A percentile compares a stretch with the other conserved stretches of the same genome.
Conservation (phyloP, 345 rosid genomes). For the Hirschfeldia incana region DNA sequence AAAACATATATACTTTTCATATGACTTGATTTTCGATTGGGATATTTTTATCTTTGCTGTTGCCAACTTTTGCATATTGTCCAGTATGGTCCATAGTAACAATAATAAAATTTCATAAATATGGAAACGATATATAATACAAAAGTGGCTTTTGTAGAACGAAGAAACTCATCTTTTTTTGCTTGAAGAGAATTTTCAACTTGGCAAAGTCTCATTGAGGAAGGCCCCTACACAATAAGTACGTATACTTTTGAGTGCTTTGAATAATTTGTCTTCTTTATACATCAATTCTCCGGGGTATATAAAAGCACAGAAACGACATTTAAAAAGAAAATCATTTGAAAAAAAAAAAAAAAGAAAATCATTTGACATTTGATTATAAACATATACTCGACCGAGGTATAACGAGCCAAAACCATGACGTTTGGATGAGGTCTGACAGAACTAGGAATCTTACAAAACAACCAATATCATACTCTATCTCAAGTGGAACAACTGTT, state of each 20-base stretch:
- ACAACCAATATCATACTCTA: background rate
- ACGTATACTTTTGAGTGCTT: constrained; percentile 9
- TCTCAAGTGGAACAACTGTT: background rate
- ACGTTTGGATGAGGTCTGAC: constrained; percentile 4
- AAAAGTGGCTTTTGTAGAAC: background rate
- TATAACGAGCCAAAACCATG: background rate
- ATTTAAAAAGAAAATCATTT: background rate
- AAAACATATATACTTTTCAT: background rate
- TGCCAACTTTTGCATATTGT: background rate
- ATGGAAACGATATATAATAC: background rate
- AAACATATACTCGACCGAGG: background rate
- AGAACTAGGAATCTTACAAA: background rate
- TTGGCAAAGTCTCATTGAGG: constrained; percentile 1
- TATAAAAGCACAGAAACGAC: background rate
- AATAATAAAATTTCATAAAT: background rate
- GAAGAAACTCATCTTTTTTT: background rate
- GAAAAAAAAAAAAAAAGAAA: background rate
- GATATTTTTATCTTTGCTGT: background rate
- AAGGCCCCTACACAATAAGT: constrained; percentile 31
- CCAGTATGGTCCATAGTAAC: background rate
- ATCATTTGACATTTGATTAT: background rate
- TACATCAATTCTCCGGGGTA: constrained; percentile 7
- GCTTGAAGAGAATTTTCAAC: constrained; percentile 4
- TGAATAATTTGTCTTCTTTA: constrained; percentile 31
- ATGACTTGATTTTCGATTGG: background rate